Base-by-base conservation (phyloP, 768 basidiomycete genomes). In the Podaxis sp. region DNA sequence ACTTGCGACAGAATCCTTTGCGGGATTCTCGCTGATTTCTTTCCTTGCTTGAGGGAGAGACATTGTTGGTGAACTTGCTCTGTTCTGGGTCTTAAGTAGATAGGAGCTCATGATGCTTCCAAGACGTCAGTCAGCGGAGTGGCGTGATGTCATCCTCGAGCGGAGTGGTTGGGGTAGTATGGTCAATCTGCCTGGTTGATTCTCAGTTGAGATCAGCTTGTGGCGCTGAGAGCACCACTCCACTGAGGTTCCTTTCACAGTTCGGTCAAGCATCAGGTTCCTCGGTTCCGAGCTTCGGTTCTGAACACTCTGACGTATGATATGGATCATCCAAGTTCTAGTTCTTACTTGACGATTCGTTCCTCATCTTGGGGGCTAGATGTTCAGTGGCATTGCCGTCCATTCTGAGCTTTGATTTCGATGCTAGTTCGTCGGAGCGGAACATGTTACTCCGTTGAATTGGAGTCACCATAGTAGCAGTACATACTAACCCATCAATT, bases 11-110 rank as follows among this genome's bases (percentile, higher is more conserved):
- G 86, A 79, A 64, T 80, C 81, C 58, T 73, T 66, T 47, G 72
- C 70, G 9, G 89, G 89, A 61, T 84, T 77, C 47, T 79, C 75
- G 58, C 82, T 79, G 63, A 89, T 81, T 62, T 90, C 85, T 74
- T 84, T 85, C 16, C 72, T 65, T 6, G 89, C 82, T 35, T 80
- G 73, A 5, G 88, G 85, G 16, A 91, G 79, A 63, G 89, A 88
- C 88, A 90, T 90, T n/a, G 50, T 65, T 44, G 4, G 23, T 27
- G 23, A 14, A 11, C 0, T 10, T 5, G 4, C n/a, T 42, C n/a
- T 18, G 40, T 42, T 11, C n/a, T 42, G 13, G 40, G 40, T 5
- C 55, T 44, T 48, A 57, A 57, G 55, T 57, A 53, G 28, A 27
- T 32, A 32, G 32, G 32, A 32, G 40, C 6, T 42, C 13, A 42